These are phyloP conservation scores for Tetracentron sinense DNA, from an alignment of 164 flowering plant genomes.

Conservation along the genomic window DNA sequence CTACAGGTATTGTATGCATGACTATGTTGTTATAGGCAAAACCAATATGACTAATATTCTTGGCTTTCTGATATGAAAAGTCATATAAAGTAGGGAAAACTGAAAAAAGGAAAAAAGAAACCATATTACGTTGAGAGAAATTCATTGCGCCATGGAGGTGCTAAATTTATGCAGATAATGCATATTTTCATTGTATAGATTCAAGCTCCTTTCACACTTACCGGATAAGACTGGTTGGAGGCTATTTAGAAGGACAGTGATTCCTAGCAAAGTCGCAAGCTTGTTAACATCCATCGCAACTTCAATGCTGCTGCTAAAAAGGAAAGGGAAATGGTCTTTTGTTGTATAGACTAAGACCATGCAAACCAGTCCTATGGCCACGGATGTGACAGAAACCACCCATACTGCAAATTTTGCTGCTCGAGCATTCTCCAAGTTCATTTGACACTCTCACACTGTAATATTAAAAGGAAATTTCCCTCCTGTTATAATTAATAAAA, in stretches of 20 bases:
- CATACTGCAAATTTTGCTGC: slow-evolving; percentile 51
- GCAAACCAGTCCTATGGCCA: slow-evolving; percentile 41
- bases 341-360: slow-evolving; percentile 46
- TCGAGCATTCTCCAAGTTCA: slow-evolving; percentile 57
- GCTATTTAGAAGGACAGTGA: slow-evolving; percentile 57
- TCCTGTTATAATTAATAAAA: too few relatives aligned
- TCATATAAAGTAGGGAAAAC: too few relatives aligned
- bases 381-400: slow-evolving; percentile 50
- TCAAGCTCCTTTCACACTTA: slow-evolving; percentile 14
- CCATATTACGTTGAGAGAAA: background rate
- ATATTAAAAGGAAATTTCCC: background rate
- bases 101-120: too few relatives aligned
- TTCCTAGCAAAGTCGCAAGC: slow-evolving; percentile 41
- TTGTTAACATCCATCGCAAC: slow-evolving; percentile 49
- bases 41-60: too few relatives aligned
- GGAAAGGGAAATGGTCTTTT: slow-evolving; percentile 47
- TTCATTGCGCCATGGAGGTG: too few relatives aligned
- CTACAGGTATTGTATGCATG: too few relatives aligned
- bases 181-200: background rate
- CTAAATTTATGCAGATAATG: too few relatives aligned
- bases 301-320: slow-evolving; percentile 49
- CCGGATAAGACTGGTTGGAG: slow-evolving; percentile 73
- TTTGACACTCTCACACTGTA: slow-evolving; percentile 69
- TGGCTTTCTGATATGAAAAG: too few relatives aligned
- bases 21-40: too few relatives aligned